Conservation (phyloP, 345 rosid genomes). For the Microthlaspi erraticum region DNA sequence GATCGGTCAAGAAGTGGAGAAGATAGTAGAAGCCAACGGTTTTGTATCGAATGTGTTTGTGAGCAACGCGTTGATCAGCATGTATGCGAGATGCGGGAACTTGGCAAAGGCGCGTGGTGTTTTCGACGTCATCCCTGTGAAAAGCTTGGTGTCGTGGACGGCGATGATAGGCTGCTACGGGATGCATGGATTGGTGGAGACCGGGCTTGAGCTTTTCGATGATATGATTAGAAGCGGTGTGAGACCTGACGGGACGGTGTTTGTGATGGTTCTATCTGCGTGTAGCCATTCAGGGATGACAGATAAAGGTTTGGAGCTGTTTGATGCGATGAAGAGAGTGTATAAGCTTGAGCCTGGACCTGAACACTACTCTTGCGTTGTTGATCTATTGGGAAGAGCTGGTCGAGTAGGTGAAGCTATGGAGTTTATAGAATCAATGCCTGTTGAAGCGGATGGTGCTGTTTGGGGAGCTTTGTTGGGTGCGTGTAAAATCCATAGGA, state of each 20-base stretch:
- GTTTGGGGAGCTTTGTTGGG: conserved; percentile 95
- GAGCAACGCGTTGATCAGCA: conserved; percentile 74
- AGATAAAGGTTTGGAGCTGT: conserved; percentile 63
- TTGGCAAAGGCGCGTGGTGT: conserved; percentile 67
- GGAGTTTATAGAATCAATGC: conserved; percentile 61
- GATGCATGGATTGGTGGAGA: conserved; percentile 79
- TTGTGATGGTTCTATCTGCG: conserved; percentile 81
- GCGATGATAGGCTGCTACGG: conserved; percentile 90
- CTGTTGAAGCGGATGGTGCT: conserved; percentile 72
- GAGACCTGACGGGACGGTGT: conserved; percentile 77
- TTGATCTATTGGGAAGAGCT: conserved; percentile 87
- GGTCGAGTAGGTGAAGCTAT: conserved; percentile 73
- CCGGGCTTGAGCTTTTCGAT: conserved; percentile 63
- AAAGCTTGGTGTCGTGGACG: conserved; percentile 82
- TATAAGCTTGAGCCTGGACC: conserved; percentile 65
- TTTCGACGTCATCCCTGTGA: conserved; percentile 67
- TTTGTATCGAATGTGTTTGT: conserved; percentile 62
- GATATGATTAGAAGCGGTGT: conserved; percentile 66
- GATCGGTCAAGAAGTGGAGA: conserved; percentile 67
- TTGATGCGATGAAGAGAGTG: conserved; percentile 56
- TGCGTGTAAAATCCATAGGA: conserved; percentile 81
- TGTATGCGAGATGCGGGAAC: conserved; percentile 92
- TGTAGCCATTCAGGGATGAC: conserved; percentile 91
- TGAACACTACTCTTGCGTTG: conserved; percentile 85
- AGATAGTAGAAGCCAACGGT: conserved; percentile 49